phyloP scores from a whole-genome alignment of 208 protist species.

The Strigomonas culicis region DNA sequence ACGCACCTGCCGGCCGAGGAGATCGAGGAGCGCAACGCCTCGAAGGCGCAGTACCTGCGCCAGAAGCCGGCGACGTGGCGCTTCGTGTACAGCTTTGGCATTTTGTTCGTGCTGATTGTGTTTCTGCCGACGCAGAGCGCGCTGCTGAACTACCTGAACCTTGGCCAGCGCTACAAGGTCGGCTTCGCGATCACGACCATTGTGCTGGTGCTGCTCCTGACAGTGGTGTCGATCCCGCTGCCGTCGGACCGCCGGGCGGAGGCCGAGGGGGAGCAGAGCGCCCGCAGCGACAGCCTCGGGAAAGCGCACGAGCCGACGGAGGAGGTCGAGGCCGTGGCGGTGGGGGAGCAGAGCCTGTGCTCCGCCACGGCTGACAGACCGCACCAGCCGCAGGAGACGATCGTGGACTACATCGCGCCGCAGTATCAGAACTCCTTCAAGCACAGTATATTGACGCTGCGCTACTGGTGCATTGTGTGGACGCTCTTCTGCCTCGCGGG shows the following conservation, averaged over 20 bases:
- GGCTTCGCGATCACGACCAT: slow-evolving; percentile 25
- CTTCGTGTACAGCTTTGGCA: slow-evolving; percentile 31
- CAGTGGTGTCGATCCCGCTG: slow-evolving; percentile 24
- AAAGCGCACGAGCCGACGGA: neutral
- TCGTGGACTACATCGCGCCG: slow-evolving; percentile 32
- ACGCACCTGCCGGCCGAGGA: slow-evolving; percentile 24
- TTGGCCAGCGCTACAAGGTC: slow-evolving; percentile 13
- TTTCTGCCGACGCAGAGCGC: slow-evolving; percentile 32
- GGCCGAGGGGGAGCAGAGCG: neutral
- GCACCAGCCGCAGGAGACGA: neutral
- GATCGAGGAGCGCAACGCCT: slow-evolving; percentile 13
- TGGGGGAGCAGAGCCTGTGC: slow-evolving; percentile 24
- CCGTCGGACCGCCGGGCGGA: slow-evolving; percentile 9
- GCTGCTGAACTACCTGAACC: slow-evolving; percentile 25
- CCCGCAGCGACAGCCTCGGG: neutral
- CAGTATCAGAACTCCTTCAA: slow-evolving; percentile 33
- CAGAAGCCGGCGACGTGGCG: slow-evolving; percentile 31
- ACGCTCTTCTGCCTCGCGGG: slow-evolving; percentile 21
- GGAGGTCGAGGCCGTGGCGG: neutral
- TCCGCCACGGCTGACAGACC: slow-evolving; percentile 16
- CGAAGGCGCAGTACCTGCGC: slow-evolving; percentile 19
- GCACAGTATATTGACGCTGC: slow-evolving; percentile 21
- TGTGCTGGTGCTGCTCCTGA: slow-evolving; percentile 7
- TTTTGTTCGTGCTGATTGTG: slow-evolving; percentile 22
- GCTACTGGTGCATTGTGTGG: slow-evolving; percentile 25